Percentiles rank a stretch among this genome's conserved stretches.
Evolutionary conservation across 2,329 filamentous ascomycete species (phyloP).

Genomic region (Epichloe scottii): DNA sequence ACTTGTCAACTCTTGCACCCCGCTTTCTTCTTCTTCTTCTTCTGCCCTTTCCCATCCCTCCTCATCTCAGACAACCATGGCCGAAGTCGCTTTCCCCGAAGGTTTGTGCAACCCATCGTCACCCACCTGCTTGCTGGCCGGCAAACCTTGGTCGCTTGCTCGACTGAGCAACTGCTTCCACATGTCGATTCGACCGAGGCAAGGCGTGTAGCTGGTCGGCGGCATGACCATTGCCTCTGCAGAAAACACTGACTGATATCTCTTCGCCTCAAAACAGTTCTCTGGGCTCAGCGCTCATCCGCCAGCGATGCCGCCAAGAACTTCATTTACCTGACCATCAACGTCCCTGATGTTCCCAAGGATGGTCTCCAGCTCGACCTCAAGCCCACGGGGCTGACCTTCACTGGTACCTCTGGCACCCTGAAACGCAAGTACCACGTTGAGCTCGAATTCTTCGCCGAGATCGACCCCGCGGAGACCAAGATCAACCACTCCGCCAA

Average conservation of each 20-base stretch:
- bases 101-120: constrained; percentile 15
- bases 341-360: constrained; percentile 70
- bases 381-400: constrained; percentile 62
- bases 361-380: constrained; percentile 71
- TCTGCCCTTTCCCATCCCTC: neutral
- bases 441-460: constrained; percentile 75
- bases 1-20: neutral
- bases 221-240: neutral
- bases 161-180: neutral
- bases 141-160: neutral
- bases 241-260: neutral
- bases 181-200: neutral
- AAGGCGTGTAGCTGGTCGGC: neutral
- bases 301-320: constrained; percentile 71
- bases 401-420: constrained; percentile 69
- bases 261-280: constrained; percentile 43
- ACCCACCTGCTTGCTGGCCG: neutral
- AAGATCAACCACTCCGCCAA: constrained; percentile 82
- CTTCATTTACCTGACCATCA: constrained; percentile 87
- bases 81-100: constrained; percentile 24
- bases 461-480: constrained; percentile 76
- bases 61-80: constrained; percentile 10
- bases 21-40: neutral
- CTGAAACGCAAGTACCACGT: constrained; percentile 83
- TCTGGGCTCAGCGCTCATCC: constrained; percentile 96